A percentile compares a stretch with the other conserved stretches of the same genome.
Conservation (phyloP, 306 rosid species). For the Alnus rubra region DNA sequence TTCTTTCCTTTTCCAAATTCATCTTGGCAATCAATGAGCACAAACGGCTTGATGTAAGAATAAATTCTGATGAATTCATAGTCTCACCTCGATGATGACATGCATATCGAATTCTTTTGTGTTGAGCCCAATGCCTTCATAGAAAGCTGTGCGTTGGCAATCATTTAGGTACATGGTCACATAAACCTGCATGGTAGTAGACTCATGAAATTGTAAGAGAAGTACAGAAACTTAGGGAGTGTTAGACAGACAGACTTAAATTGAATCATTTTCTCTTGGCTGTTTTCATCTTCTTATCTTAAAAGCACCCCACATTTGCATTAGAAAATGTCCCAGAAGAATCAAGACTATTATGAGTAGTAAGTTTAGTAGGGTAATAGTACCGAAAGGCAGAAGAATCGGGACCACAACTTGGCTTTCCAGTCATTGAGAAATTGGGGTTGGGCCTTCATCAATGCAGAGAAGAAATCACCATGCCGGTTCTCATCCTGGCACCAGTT, state of each 20-base stretch:
- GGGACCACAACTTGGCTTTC: conserved; percentile 97
- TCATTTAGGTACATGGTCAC: conserved; percentile 98
- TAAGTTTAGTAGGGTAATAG: background rate
- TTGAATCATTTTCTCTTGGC: no score
- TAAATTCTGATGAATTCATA: background rate
- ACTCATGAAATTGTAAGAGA: background rate
- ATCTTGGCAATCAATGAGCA: background rate
- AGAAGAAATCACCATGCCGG: conserved; percentile 96
- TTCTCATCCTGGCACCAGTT: conserved; percentile 99
- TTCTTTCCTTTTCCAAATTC: background rate
- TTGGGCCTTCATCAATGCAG: conserved; percentile 98
- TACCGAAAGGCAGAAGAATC: conserved; percentile 98
- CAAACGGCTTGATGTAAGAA: background rate
- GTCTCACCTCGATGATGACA: conserved; percentile 92
- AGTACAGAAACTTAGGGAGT: background rate
- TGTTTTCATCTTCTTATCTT: no score
- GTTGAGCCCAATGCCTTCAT: conserved; percentile 92
- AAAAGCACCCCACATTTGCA: background rate
- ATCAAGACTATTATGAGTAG: background rate
- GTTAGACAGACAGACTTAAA: background rate
- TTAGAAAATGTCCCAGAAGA: background rate
- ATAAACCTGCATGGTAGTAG: conserved; percentile 64
- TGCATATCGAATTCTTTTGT: conserved; percentile 98
- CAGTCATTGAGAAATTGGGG: conserved; percentile 98
- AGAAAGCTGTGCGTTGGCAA: conserved; percentile 94